Base-by-base conservation (phyloP, 2,329 filamentous ascomycete species). In the Aspergillus ruber region DNA sequence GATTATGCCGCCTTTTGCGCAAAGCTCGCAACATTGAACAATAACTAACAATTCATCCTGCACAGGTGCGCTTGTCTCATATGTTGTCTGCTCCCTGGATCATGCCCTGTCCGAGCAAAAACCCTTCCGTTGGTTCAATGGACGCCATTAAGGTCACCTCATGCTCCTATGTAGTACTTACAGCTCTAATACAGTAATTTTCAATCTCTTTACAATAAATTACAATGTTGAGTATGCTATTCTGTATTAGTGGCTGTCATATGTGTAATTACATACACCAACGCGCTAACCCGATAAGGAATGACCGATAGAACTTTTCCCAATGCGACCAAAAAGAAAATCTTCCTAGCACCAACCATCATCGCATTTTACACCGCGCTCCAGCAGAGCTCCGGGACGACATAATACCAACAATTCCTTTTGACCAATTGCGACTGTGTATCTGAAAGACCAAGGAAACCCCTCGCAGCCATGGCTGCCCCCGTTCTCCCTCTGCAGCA, bases 401-500 rank as follows among this genome's bases (percentile, higher is more conserved):
- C 13, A 27, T 15, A 4, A 27, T n/a, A 15, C 1, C 6, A 12
- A 8, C 12, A 12, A 17, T 25, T 8, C 3, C n/a, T 7, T 27
- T 27, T 25, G 40, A 13, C n/a, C 18, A 10, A n/a, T 39, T 42
- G 40, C 40, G 29, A 35, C 17, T 43, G 25, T n/a, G 38, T 50
- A 46, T 12, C 17, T 23, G 21, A 12, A 42, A 42, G 48, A 12
- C 17, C 25, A 47, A 46, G n/a, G 25, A 18, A 17, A 25, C 15
- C 43, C 35, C 9, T 15, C 6, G 44, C 50, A 55, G 63, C 55
- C 54, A 95, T 95, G 90, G 90, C 90, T 60, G 87, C 90, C 62
- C 84, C 89, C 74, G 87, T 95, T 61, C 81, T 83, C 68, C 86
- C 87, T 51, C 75, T 95, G 56, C 83, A 84, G 67, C 85, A 85